phyloP scores from a whole-genome alignment of 2,329 filamentous ascomycete species.

The Calycina herbarum region DNA sequence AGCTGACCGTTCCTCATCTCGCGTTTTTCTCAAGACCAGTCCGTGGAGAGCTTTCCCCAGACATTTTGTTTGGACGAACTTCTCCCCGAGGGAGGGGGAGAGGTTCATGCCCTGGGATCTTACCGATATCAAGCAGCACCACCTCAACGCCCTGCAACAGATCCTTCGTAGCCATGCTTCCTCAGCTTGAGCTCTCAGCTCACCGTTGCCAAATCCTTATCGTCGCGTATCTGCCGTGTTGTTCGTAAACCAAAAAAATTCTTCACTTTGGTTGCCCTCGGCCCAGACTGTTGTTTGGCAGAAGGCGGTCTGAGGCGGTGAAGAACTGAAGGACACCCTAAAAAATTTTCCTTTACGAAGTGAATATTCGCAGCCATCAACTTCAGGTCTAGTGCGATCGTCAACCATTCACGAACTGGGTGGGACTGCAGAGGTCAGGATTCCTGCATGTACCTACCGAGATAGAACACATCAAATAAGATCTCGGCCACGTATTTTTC shows the following conservation, averaged over 20 bases:
- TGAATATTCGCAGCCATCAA: conserved; percentile 26
- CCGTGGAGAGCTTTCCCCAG: not conserved
- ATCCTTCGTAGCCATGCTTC: conserved; percentile 2
- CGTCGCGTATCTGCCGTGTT: conserved; percentile 12
- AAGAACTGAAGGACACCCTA: conserved; percentile 18
- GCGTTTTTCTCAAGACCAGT: not conserved
- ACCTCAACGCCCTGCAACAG: conserved; percentile 21
- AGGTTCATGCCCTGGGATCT: conserved; percentile 20
- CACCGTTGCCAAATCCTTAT: conserved; percentile 12
- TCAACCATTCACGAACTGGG: conserved; percentile 2
- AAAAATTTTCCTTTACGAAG: not conserved
- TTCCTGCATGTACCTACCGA: conserved; percentile 4
- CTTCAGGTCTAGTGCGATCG: conserved; percentile 18
- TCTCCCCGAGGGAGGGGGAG: not conserved
- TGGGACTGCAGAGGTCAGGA: not conserved
- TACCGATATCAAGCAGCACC: conserved; percentile 39
- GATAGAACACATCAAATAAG: conserved; percentile 3
- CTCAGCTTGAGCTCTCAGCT: not conserved
- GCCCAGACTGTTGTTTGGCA: not conserved
- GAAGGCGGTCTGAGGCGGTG: conserved; percentile 20
- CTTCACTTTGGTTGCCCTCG: not conserved
- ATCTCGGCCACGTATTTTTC: conserved; percentile 5
- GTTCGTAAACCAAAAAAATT: not conserved
- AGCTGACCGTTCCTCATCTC: conserved; percentile 8
- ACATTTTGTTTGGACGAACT: not conserved